A percentile compares a stretch with the other conserved stretches of the same genome.
These are phyloP conservation scores for Nothomitra cinnamomea DNA, from an alignment of 2,329 filamentous ascomycete genomes.

Conservation along the genomic window DNA sequence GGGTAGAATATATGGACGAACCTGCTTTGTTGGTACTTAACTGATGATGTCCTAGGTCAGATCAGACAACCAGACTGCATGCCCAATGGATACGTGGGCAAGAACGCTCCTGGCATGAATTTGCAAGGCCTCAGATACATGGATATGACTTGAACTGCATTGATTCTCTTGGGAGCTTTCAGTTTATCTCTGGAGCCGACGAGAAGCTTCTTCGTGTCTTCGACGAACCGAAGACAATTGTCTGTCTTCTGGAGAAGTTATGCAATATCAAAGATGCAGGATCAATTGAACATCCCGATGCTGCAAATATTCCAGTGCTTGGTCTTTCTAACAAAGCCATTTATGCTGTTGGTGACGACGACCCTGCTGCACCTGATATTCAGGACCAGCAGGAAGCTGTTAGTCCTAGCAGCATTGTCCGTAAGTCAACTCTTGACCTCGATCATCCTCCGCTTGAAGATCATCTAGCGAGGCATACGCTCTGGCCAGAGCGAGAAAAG, in stretches of 20 bases:
- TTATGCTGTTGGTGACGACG: slow-evolving; percentile 31
- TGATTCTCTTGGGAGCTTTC: slow-evolving; percentile 50
- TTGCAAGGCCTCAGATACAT: slow-evolving; percentile 89
- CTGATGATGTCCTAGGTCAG: slow-evolving; percentile 34
- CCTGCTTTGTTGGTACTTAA: not conserved
- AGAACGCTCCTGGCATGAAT: slow-evolving; percentile 70
- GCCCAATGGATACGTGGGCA: slow-evolving; percentile 50
- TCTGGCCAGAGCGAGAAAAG: slow-evolving; percentile 95
- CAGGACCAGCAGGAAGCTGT: slow-evolving; percentile 25
- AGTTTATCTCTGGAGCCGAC: slow-evolving; percentile 88
- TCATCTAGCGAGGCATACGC: slow-evolving; percentile 69
- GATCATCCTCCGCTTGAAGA: slow-evolving; percentile 75
- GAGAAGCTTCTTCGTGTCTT: slow-evolving; percentile 98
- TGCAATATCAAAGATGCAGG: slow-evolving; percentile 37
- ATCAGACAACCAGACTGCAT: slow-evolving; percentile 85
- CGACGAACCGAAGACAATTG: slow-evolving; percentile 70
- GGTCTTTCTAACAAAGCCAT: slow-evolving; percentile 94
- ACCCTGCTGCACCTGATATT: slow-evolving; percentile 7
- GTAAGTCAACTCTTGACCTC: slow-evolving; percentile 31
- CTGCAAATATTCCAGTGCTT: slow-evolving; percentile 85
- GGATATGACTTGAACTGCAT: slow-evolving; percentile 97
- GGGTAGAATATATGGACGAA: not conserved
- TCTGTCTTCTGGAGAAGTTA: slow-evolving; percentile 51
- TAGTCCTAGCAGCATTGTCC: slow-evolving; percentile 30
- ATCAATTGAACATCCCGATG: slow-evolving; percentile 48